Evolutionary conservation across 768 basidiomycete species (phyloP).

Genomic region (Exidia glandulosa): DNA sequence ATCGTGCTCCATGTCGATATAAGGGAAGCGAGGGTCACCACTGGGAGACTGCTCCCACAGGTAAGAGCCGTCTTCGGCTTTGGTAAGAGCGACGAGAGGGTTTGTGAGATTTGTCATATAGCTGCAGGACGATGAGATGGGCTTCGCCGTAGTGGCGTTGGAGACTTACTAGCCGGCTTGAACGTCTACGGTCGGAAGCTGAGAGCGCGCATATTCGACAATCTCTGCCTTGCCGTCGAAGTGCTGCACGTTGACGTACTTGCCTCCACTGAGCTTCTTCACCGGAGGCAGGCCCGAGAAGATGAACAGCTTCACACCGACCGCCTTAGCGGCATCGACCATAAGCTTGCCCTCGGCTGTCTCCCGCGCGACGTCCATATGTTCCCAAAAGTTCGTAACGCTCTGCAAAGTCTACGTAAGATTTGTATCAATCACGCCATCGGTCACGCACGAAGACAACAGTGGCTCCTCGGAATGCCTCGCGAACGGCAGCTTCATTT

Average conservation of each 20-base stretch:
- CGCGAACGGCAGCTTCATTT: background rate
- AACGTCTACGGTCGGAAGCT: background rate
- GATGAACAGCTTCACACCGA: constrained; percentile 8
- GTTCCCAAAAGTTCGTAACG: background rate
- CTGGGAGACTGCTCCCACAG: background rate
- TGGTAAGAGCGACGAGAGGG: background rate
- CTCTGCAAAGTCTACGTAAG: background rate
- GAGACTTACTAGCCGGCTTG: background rate
- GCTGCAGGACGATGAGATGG: background rate
- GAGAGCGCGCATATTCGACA: background rate
- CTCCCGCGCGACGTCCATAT: constrained; percentile 4
- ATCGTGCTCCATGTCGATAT: background rate
- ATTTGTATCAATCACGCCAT: background rate
- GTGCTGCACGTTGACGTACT: constrained; percentile 2
- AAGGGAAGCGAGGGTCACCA: background rate
- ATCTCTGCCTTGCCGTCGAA: constrained; percentile 2
- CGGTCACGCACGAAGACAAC: background rate
- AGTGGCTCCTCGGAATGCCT: background rate
- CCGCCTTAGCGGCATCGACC: constrained; percentile 9
- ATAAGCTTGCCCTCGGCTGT: constrained; percentile 9
- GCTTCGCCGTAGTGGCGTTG: no score
- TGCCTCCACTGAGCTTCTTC: constrained; percentile 1
- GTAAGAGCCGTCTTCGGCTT: background rate
- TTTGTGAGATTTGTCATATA: background rate
- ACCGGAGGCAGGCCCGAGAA: constrained; percentile 5